Evolutionary conservation across 805 yeast genomes (phyloP).

Genomic region (Candida pseudofarinosa): DNA sequence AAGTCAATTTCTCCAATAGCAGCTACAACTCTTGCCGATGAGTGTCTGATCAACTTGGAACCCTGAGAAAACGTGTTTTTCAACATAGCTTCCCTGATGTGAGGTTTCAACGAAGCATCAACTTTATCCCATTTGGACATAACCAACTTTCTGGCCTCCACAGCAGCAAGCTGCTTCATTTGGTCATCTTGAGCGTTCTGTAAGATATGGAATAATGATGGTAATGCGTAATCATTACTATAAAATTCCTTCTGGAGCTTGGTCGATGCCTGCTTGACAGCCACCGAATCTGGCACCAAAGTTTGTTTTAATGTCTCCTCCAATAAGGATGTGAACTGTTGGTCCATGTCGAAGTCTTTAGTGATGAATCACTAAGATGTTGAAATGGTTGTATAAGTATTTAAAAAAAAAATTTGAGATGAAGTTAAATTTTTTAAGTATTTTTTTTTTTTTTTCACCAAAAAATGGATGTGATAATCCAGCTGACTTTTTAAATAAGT

Average conservation of each 20-base stretch:
- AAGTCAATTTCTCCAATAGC: slow-evolving; percentile 79
- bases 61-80: slow-evolving; percentile 65
- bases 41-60: slow-evolving; percentile 72
- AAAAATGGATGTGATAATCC: no score
- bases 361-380: not conserved
- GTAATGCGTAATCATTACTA: slow-evolving; percentile 65
- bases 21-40: slow-evolving; percentile 84
- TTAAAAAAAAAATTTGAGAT: slow-evolving; percentile 8
- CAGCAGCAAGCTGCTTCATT: slow-evolving; percentile 89
- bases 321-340: slow-evolving; percentile 61
- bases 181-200: slow-evolving; percentile 67
- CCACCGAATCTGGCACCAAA: slow-evolving; percentile 74
- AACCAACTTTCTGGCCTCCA: slow-evolving; percentile 87
- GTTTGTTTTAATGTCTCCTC: slow-evolving; percentile 78
- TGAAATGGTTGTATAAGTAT: not conserved
- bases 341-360: slow-evolving; percentile 49
- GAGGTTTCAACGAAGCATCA: slow-evolving; percentile 47
- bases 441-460: not conserved
- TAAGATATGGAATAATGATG: slow-evolving; percentile 78
- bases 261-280: slow-evolving; percentile 78
- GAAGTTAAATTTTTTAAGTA: not conserved
- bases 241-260: slow-evolving; percentile 72
- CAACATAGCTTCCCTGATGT: slow-evolving; percentile 66
- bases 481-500: no score
- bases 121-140: slow-evolving; percentile 62